Evolutionary conservation across 2,329 filamentous ascomycete species (phyloP).

Genomic region (Proliferodiscus dingleyae): DNA sequence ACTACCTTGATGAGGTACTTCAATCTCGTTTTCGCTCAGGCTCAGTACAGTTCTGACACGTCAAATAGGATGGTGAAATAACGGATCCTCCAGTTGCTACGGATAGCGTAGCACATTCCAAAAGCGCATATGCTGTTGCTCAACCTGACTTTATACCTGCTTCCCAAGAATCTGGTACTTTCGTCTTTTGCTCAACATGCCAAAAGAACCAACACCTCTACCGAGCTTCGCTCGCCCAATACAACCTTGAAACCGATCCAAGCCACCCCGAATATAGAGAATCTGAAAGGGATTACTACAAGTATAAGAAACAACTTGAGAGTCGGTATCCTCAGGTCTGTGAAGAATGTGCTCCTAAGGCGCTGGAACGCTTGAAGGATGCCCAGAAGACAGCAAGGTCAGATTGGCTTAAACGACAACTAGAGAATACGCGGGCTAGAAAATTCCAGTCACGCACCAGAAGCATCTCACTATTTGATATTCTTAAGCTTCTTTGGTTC

Average conservation of each 20-base stretch:
- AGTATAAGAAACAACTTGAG: conserved; percentile 70
- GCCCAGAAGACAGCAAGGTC: conserved; percentile 66
- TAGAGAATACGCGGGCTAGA: conserved; percentile 56
- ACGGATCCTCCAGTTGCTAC: conserved; percentile 73
- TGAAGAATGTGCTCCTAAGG: conserved; percentile 69
- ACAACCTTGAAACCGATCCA: conserved; percentile 63
- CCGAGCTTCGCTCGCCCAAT: conserved; percentile 71
- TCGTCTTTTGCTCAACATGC: conserved; percentile 69
- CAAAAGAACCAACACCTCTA: conserved; percentile 85
- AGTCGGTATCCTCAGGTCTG: conserved; percentile 86
- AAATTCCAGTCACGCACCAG: conserved; percentile 27
- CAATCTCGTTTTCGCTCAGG: background rate
- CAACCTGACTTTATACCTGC: conserved; percentile 32
- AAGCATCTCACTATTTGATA: conserved; percentile 6
- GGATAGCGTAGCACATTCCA: conserved; percentile 41
- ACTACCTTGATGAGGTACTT: conserved; percentile 79
- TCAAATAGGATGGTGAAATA: conserved; percentile 71
- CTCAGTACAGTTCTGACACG: conserved; percentile 7
- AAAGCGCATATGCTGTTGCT: conserved; percentile 43
- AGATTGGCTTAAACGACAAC: conserved; percentile 39
- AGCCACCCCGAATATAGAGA: conserved; percentile 61
- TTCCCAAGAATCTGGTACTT: conserved; percentile 32
- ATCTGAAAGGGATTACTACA: conserved; percentile 63
- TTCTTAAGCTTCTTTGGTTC: conserved; percentile 21
- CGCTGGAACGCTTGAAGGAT: conserved; percentile 62